phyloP scores from a whole-genome alignment of 2,329 filamentous ascomycete species.

The Huntiella savannae region DNA sequence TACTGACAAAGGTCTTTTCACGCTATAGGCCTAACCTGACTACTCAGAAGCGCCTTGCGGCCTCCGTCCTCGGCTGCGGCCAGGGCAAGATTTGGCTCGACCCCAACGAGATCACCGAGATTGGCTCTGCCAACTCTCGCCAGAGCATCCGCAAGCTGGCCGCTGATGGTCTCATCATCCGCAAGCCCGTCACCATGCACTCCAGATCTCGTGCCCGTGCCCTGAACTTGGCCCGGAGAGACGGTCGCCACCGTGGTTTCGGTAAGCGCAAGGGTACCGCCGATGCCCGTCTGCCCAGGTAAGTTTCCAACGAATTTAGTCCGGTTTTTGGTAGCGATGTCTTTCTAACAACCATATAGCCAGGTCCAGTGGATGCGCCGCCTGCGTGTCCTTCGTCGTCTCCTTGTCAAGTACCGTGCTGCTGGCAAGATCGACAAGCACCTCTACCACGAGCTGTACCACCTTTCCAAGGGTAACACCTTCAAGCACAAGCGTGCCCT shows the following conservation, averaged over 20 bases:
- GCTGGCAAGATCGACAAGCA: conserved; percentile 99
- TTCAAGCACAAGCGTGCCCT: conserved; percentile 99
- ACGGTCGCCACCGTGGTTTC: conserved; percentile 95
- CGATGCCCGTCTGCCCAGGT: conserved; percentile 98
- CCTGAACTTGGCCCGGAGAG: conserved; percentile 81
- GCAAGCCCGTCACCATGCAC: conserved; percentile 99
- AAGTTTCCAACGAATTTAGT: conserved; percentile 24
- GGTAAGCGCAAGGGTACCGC: conserved; percentile 99
- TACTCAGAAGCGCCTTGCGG: conserved; percentile 99
- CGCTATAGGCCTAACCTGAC: conserved; percentile 81
- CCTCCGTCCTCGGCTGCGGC: conserved; percentile 95
- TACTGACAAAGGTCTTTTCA: conserved; percentile 12
- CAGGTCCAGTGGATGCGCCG: conserved; percentile 99
- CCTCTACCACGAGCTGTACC: conserved; percentile 99
- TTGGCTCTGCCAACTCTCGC: conserved; percentile 99
- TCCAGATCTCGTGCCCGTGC: conserved; percentile 90
- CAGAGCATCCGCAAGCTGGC: conserved; percentile 99
- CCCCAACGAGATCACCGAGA: conserved; percentile 97
- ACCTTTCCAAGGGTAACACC: conserved; percentile 99
- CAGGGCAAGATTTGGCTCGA: conserved; percentile 99
- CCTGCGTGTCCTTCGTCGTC: conserved; percentile 94
- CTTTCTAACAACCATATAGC: conserved; percentile 28
- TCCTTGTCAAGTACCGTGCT: conserved; percentile 98
- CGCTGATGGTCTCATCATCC: conserved; percentile 99
- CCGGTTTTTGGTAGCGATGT: too few relatives aligned